Conservation (phyloP, 2,329 filamentous ascomycete genomes). For the Fusarium nematophilum region DNA sequence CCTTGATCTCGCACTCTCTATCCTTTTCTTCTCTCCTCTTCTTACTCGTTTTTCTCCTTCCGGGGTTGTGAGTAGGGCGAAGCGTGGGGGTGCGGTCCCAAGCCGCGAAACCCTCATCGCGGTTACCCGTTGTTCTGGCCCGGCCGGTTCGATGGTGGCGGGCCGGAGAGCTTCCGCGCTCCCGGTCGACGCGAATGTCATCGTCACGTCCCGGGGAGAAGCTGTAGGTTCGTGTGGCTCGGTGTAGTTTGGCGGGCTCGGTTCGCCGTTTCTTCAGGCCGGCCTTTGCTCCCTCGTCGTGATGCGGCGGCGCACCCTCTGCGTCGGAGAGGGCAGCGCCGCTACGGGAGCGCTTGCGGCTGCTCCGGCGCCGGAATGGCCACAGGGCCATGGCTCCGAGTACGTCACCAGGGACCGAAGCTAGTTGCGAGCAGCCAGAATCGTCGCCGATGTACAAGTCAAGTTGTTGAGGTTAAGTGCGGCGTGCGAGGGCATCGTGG, state of each 20-base stretch:
- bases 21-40: constrained; percentile 79
- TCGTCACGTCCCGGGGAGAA: constrained; percentile 72
- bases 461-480: constrained; percentile 39
- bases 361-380: constrained; percentile 82
- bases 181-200: constrained; percentile 56
- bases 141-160: constrained; percentile 40
- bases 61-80: constrained; percentile 70
- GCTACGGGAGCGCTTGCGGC: constrained; percentile 68
- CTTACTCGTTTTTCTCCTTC: constrained; percentile 78
- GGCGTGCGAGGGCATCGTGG: constrained; percentile 47
- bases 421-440: constrained; percentile 39
- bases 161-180: constrained; percentile 31
- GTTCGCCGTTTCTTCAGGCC: constrained; percentile 57
- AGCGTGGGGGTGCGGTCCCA: constrained; percentile 60
- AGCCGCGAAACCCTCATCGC: constrained; percentile 22
- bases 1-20: constrained; percentile 88
- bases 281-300: constrained; percentile 47
- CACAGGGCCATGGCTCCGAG: constrained; percentile 76
- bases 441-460: constrained; percentile 38
- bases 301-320: constrained; percentile 55
- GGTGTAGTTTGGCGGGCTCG: constrained; percentile 61
- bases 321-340: constrained; percentile 66
- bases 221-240: constrained; percentile 65
- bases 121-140: constrained; percentile 21
- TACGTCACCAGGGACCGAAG: constrained; percentile 33